Base-by-base conservation (phyloP, 164 flowering plant species). In the Paratinospora sagittata region DNA sequence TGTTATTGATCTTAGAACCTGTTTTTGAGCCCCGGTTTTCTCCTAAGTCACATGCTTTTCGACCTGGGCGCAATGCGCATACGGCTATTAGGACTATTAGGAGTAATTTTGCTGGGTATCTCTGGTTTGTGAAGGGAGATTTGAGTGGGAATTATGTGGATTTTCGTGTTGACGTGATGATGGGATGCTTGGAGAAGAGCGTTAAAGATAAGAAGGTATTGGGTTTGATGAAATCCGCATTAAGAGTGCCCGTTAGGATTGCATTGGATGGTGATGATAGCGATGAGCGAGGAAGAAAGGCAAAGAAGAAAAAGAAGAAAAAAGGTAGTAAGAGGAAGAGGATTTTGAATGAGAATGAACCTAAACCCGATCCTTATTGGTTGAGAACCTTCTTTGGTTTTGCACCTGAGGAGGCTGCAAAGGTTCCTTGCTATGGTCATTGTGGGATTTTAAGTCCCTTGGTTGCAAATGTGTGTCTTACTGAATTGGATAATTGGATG, bases 341-440 rank as follows among this genome's bases (percentile, higher is more conserved):
- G 79, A 73, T 88, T 74, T 73, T 92, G 74, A 83, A 85, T 65
- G 87, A 80, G 65, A 81, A 95, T 82, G 98, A 91, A 75, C 91
- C 94, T 1, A 95, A 95, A 75, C 99, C 99, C 0, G 99, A 95
- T 74, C 99, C 98, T 3, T 95, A 86, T 79, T 95, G 99, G 99
- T 71, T 95, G 74, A 85, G 98, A 71, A 85, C 93, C 6, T 92
- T 95, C 85, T 91, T 81, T 69, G 70, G 72, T 66, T 92, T 95
- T 78, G 90, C 99, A 0, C 99, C 98, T 0, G 88, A 85, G 75
- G 99, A 92, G 79, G 99, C 99, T 41, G 85, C 83, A 0, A 82
- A 80, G 85, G 84, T 91, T 36, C 99, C 99, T 8, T 71, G 71
- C 57, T 95, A 89, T 80, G 99, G 97, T 45, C 77, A 78, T 74